Base-by-base conservation (phyloP, 352 stramenopile genomes). In the Elongisporangium senticosum region DNA sequence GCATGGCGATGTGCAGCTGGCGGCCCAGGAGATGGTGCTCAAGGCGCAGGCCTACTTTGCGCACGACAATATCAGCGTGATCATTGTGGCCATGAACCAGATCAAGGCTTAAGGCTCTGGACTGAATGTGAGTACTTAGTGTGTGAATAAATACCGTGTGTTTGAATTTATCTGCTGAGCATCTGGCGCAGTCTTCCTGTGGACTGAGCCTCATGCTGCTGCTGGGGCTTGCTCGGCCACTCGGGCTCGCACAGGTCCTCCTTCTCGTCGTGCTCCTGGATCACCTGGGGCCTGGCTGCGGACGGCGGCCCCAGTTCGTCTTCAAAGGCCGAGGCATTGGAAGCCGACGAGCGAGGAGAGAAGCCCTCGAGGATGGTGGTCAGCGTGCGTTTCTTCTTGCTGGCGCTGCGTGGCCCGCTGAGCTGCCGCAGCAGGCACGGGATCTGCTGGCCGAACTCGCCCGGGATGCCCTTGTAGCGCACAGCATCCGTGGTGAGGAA, bases 51-150 rank as follows among this genome's bases (percentile, higher is more conserved):
- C 89, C 47, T 93, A 96, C 61, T 91, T 90, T 50, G 89, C 86
- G 6, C 87, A 96, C 65, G 90, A 97, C 69, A 97, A 97, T 61
- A 89, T 96, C 48, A 95, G 79, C 52, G 87, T 94, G 49, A 77
- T 97, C 50, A 84, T 97, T 22, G 77, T 97, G 43, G 79, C 79
- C 21, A 69, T 95, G 22, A 93, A 95, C 61, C 86, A 95, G 59
- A 77, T 65, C 56, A 55, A 66, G 24, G 24, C 11, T 8, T 24
- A 28, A 23, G 8, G n/a, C n/a, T n/a, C n/a, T n/a, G n/a, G 0
- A 43, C 7, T 26, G 53, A 50, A 48, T 51, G 40, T 59, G 22
- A 39, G 23, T 39, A 40, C n/a, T 48, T 26, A 54, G 49, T 48
- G 59, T 63, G 50, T 39, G 50, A 50, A 49, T 55, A 24, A 23